Base-by-base conservation (phyloP, 352 stramenopile genomes). In the Phytophthora ohioensis region DNA sequence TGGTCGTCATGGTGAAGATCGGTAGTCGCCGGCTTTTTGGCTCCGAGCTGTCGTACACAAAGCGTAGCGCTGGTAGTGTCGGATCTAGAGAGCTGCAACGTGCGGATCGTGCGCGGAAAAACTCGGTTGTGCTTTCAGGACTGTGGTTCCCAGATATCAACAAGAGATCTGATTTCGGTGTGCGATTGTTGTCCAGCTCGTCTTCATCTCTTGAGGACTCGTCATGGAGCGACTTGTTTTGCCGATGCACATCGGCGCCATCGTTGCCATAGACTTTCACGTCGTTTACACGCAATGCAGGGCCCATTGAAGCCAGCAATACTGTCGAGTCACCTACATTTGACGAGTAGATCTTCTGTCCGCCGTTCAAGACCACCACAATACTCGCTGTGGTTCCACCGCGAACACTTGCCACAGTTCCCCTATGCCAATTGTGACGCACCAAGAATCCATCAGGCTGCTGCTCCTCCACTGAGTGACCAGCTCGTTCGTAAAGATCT, bases 341-440 rank as follows among this genome's bases (percentile, higher is more conserved):
- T 2, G 88, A 84, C 13, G 84, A 78, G 30, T 97, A 75, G 31
- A 95, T 84, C 62, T 88, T 88, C n/a, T 71, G 66, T 7, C 81
- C 82, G 15, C 86, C 82, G 36, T 87, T 81, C 6, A 96, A 67
- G 5, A 97, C 57, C 17, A 96, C 90, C 1, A 94, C 80, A 13
- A 98, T 60, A 1, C 89, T 95, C 27, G 87, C 91, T 0, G 87
- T 97, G 31, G 92, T 97, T 49, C 93, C 93, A 8, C 93, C 93
- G n/a, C 96, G 93, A 35, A 97, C 83, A 56, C 91, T 97, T 5
- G 82, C 72, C n/a, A 77, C 72, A 12, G 79, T 60, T 32, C 81
- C 62, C 7, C 69, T 72, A 31, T 69, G 49, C 4, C 42, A 32
- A 38, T 85, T 76, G 59, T 82, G 78, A 1, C 80, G 75, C 27